Percentiles rank a stretch among this genome's conserved stretches.
phyloP scores from a whole-genome alignment of 257 asterid species.

The Rauvolfia tetraphylla region DNA sequence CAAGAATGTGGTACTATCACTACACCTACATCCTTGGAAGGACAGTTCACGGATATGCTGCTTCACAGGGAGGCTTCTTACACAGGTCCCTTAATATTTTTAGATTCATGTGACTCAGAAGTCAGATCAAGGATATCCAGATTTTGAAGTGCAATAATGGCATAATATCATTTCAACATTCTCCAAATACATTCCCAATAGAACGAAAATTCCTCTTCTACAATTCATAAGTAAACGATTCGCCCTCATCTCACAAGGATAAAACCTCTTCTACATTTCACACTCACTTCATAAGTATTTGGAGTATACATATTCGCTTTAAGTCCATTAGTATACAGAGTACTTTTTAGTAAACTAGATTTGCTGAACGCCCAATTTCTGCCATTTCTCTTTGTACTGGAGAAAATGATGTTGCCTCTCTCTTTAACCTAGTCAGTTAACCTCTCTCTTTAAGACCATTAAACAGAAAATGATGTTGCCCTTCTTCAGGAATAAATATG shows the following conservation, averaged over 20 bases:
- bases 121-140: not conserved
- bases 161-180: not conserved
- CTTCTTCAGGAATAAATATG: not conserved
- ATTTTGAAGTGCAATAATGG: not conserved
- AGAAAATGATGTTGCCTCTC: too few relatives aligned
- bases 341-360: not conserved
- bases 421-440: not conserved
- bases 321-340: not conserved
- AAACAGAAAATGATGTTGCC: not conserved
- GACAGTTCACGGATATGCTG: not conserved
- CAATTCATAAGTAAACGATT: not conserved
- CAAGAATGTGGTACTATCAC: not conserved
- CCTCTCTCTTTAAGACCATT: not conserved
- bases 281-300: too few relatives aligned
- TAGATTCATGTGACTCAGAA: not conserved
- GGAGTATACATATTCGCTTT: not conserved
- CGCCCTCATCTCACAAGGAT: too few relatives aligned
- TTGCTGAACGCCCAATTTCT: not conserved
- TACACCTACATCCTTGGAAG: not conserved
- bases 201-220: not conserved
- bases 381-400: not conserved
- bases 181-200: not conserved
- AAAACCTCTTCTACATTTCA: too few relatives aligned
- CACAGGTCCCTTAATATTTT: not conserved
- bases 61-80: not conserved